Evolutionary conservation across 768 basidiomycete genomes (phyloP).

Genomic region (Boletus fagicola): DNA sequence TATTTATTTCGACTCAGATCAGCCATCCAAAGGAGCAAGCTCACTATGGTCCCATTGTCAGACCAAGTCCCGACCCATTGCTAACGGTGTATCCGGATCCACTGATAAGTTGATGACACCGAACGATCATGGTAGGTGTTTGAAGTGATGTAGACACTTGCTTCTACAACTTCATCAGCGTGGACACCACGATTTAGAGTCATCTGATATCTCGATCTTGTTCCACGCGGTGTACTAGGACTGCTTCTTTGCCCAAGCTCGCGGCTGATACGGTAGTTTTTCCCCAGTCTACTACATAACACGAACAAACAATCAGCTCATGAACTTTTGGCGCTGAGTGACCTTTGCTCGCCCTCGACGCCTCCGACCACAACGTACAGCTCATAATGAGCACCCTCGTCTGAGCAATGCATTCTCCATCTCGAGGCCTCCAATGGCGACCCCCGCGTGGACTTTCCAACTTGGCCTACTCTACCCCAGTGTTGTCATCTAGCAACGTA

Average conservation of each 20-base stretch:
- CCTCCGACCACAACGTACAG: neutral
- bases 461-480: neutral
- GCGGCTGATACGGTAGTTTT: neutral
- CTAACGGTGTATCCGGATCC: neutral
- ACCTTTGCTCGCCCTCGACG: neutral
- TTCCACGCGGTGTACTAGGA: neutral
- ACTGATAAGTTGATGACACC: neutral
- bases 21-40: neutral
- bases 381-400: slow-evolving; percentile 21
- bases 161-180: neutral
- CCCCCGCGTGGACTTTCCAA: slow-evolving; percentile 6
- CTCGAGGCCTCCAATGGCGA: slow-evolving; percentile 14
- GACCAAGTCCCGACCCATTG: neutral
- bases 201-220: neutral
- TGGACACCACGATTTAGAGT: neutral
- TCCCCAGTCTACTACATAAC: neutral
- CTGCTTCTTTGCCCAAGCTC: neutral
- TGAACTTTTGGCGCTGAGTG: neutral
- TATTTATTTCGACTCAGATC: too few species aligned
- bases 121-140: neutral
- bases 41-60: neutral
- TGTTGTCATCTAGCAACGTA: slow-evolving; percentile 4
- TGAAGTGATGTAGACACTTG: neutral
- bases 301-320: slow-evolving; percentile 17
- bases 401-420: slow-evolving; percentile 10